Conservation (phyloP, 176 grass and related monocot genomes). For the Raddia distichophylla region DNA sequence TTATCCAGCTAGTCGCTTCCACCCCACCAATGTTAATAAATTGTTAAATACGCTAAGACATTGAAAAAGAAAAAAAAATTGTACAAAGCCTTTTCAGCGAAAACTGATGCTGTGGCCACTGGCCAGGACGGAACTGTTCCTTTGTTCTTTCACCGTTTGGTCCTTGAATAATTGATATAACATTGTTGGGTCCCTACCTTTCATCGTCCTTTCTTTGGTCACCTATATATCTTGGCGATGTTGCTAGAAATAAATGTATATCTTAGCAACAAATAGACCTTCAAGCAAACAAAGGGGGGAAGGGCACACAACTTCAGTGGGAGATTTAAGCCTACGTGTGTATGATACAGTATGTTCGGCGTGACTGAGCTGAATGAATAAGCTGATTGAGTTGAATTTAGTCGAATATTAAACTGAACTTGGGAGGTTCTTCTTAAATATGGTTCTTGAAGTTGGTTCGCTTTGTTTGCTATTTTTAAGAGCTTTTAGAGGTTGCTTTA, state of each 20-base stretch:
- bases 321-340: too few relatives aligned
- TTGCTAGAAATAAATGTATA: neutral
- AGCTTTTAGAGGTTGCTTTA: too few relatives aligned
- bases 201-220: neutral
- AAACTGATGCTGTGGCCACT: neutral
- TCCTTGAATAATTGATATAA: neutral
- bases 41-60: neutral
- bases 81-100: neutral
- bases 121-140: neutral
- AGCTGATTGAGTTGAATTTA: too few relatives aligned
- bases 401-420: too few relatives aligned
- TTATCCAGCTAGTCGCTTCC: neutral
- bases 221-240: too few relatives aligned
- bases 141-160: neutral
- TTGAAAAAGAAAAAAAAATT: neutral
- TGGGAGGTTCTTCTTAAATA: too few relatives aligned
- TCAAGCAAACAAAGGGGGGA: too few relatives aligned
- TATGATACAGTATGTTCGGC: too few relatives aligned
- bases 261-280: neutral
- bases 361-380: too few relatives aligned
- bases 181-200: neutral
- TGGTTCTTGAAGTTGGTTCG: too few relatives aligned
- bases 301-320: too few relatives aligned
- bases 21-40: constrained; percentile 22
- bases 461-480: too few relatives aligned